These are phyloP conservation scores for Pezizomycotina sp. DNA, from an alignment of 2,329 filamentous ascomycete species.

Conservation along the genomic window DNA sequence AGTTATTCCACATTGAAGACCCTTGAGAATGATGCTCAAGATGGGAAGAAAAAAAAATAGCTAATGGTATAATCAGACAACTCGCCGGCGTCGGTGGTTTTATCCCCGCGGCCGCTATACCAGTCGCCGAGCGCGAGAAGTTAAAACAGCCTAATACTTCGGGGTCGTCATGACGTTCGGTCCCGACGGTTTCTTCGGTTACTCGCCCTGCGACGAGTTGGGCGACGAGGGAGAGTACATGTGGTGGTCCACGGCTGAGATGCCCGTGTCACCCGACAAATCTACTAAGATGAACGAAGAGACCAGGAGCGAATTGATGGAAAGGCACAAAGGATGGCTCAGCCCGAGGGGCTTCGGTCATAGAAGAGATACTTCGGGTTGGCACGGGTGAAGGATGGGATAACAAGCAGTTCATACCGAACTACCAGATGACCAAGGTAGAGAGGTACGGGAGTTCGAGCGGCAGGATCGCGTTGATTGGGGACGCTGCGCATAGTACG, in stretches of 20 bases:
- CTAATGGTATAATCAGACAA: constrained; percentile 1
- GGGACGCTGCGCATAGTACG: constrained; percentile 15
- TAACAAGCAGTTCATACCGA: constrained; percentile 5
- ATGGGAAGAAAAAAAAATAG: too few species aligned
- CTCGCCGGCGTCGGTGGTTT: constrained; percentile 13
- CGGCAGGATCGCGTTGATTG: constrained; percentile 11
- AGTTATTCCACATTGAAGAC: too few species aligned
- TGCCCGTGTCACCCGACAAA: too few species aligned
- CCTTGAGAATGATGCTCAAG: too few species aligned
- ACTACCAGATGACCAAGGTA: constrained; percentile 17
- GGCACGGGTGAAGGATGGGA: not conserved
- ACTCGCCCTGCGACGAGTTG: constrained; percentile 10
- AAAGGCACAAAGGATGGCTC: constrained; percentile 17
- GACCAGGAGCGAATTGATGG: constrained; percentile 9
- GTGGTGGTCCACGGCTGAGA: constrained; percentile 18
- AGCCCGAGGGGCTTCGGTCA: constrained; percentile 11
- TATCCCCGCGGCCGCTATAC: constrained; percentile 9
- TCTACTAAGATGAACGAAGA: too few species aligned
- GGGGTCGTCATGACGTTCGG: constrained; percentile 17
- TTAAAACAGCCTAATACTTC: constrained; percentile 12
- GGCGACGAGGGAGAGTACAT: constrained; percentile 14
- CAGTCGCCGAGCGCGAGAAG: constrained; percentile 10
- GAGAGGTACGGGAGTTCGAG: constrained; percentile 8
- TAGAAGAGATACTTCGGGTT: constrained; percentile 9
- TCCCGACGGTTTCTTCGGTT: constrained; percentile 16